These are phyloP conservation scores for Trichosporon sp. DNA, from an alignment of 1,284 basidiomycete species.

Conservation along the genomic window DNA sequence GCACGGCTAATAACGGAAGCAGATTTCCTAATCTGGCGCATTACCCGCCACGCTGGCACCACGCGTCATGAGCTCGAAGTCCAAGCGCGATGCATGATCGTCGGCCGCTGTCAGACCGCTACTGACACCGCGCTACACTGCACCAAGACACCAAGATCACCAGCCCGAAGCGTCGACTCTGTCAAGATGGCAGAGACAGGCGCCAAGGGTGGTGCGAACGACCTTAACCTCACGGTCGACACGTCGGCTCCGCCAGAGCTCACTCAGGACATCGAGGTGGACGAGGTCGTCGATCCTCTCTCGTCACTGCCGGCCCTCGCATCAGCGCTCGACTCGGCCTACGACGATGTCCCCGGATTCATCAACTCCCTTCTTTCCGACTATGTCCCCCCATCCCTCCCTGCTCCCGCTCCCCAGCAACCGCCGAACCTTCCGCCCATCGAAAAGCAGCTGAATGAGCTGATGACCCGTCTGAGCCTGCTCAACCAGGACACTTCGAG, in stretches of 20 bases:
- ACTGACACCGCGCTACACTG: neutral
- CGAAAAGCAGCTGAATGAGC: constrained; percentile 64
- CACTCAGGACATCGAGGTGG: neutral
- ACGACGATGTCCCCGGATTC: constrained; percentile 40
- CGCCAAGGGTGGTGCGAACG: neutral
- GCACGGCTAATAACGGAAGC: neutral
- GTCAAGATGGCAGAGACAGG: neutral
- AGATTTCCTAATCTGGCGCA: neutral
- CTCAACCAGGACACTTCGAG: constrained; percentile 79
- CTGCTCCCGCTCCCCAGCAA: constrained; percentile 14
- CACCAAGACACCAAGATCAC: neutral
- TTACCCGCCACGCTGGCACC: neutral
- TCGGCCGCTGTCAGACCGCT: neutral
- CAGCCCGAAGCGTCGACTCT: neutral
- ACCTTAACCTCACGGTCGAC: neutral
- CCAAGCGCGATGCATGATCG: neutral
- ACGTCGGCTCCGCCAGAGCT: neutral
- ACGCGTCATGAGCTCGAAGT: neutral
- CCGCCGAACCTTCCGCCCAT: constrained; percentile 58
- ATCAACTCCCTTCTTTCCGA: constrained; percentile 41
- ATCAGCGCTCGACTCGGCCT: constrained; percentile 34
- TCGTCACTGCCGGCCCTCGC: constrained; percentile 35
- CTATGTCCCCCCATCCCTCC: constrained; percentile 20
- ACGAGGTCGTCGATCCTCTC: constrained; percentile 15
- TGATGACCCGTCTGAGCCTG: constrained; percentile 71